Evolutionary conservation across 2,329 filamentous ascomycete species (phyloP), one percentile per base, ranked within the genome.

Genomic region (Plectosphaerella plurivora): DNA sequence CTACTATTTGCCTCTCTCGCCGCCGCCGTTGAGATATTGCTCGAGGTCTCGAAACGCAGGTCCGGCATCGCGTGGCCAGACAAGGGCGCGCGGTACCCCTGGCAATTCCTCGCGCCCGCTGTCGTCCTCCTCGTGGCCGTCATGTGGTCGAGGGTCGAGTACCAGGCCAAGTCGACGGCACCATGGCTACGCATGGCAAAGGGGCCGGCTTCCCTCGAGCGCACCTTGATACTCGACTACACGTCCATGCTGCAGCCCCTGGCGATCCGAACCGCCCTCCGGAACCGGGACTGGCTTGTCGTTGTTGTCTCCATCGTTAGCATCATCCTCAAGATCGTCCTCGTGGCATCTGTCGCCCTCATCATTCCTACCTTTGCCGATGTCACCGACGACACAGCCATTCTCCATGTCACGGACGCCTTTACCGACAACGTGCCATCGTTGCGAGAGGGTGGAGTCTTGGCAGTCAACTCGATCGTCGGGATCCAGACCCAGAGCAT

Each of bases 191-290:
- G 65, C 2, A 58, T 73, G 55, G 57, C 63, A 6, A 61, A 62
- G 16, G 63, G 57, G 2, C 59, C 68, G 10, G 56, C 58, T 6
- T 56, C 60, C 24, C 61, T 63, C 12, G 61, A 68, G 45, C 60
- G 60, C 50, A 68, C 67, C 15, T 54, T 73, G 36, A 55, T 73
- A 41, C 57, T 73, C 18, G 71, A 73, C 55, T 69, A 69, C 16
- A 51, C 64, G 14, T 65, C 68, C 35, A 61, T 65, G 53, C 55
- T 60, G 11, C 63, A 65, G 25, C 64, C 65, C 1, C 45, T 55
- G 45, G 64, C 63, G 3, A 50, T 70, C 2, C 16, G 63, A 4
- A 59, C 55, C 49, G 67, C 69, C 3, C 16, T 63, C 1, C 60
- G 57, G 20, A 70, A 71, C 37, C 57, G 60, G 41, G 71, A 74